Base-by-base conservation (phyloP, 2,329 filamentous ascomycete genomes). In the Mycosphaerella sp. region DNA sequence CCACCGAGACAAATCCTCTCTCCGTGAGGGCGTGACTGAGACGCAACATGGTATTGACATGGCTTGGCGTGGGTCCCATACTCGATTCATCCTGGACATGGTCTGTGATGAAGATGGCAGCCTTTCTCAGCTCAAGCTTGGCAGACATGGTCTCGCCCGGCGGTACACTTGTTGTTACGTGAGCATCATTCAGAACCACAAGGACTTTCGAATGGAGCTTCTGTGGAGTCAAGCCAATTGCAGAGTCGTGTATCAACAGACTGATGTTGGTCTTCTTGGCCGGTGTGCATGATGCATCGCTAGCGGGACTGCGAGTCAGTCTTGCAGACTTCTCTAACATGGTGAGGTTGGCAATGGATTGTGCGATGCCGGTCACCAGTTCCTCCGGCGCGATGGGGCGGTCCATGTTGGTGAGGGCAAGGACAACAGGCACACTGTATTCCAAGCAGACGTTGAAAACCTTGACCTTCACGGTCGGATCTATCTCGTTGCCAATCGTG, bases 401-500 rank as follows among this genome's bases (percentile, higher is more conserved):
- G 11, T 78, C 77, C 2, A 95, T 76, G 0, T 83, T 85, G 6
- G 95, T 78, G 4, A 95, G 70, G 49, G 89, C 88, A 76, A 95
- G 85, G 0, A 96, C 70, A 0, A 87, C 89, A 0, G 88, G 81
- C 3, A 97, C 87, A 12, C 86, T 85, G 69, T 98, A 98, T 67
- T 98, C 95, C n/a, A 89, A 71, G 55, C 83, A 85, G 4, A 95
- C 63, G 57, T 95, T 90, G 70, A 87, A 87, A 41, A 97, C 73
- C 67, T 95, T 95, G 54, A 96, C 70, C 68, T 95, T 95, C 61
- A 96, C 76, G 6, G 89, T 84, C 0, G 95, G 92, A 59, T 97
- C 92, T 73, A 95, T 88, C 67, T 97, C 92, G 67, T 97, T 91
- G 0, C 89, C 89, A 60, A 98, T 87, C 73, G 95, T 87, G 47